Evolutionary conservation across 192 early-diverging fungal species (phyloP).

Genomic region (Backusella tuberculispora): DNA sequence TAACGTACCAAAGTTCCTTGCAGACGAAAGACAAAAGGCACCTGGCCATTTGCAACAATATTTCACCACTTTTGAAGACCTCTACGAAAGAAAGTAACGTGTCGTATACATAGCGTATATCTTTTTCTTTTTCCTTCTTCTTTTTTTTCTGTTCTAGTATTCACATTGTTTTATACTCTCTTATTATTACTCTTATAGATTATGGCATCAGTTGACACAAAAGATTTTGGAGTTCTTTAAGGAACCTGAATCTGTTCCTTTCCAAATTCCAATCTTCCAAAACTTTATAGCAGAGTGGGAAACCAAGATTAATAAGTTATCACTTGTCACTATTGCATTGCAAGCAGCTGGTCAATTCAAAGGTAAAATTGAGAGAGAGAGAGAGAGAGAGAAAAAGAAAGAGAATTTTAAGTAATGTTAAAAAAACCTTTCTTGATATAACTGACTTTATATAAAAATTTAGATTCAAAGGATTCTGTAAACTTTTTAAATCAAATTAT

Average conservation of each 20-base stretch:
- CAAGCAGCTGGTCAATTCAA: conserved; percentile 74
- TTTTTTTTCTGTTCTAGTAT: background rate
- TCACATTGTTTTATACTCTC: background rate
- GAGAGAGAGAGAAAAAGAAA: background rate
- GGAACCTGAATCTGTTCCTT: conserved; percentile 73
- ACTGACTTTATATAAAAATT: background rate
- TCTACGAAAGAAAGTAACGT: conserved; percentile 92
- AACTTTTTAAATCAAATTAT: conserved; percentile 77
- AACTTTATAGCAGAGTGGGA: conserved; percentile 95
- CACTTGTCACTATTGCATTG: conserved; percentile 83
- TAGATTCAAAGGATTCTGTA: conserved; percentile 70
- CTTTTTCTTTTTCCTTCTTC: background rate
- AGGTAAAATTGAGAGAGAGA: conserved; percentile 50
- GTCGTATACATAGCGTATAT: conserved; percentile 17
- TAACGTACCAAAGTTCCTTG: conserved; percentile 75
- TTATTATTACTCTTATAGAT: conserved; percentile 50
- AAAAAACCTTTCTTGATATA: background rate
- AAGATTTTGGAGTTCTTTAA: conserved; percentile 79
- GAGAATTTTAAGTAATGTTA: background rate
- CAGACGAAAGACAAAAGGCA: conserved; percentile 65
- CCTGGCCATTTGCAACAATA: conserved; percentile 74
- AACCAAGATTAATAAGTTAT: conserved; percentile 93
- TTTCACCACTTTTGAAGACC: conserved; percentile 86
- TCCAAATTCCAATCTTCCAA: conserved; percentile 83
- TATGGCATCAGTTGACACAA: conserved; percentile 98